Evolutionary conservation across 176 grass and related monocot species (phyloP), one percentile per base, ranked within the genome.

Genomic region (Tuctoria greenei): DNA sequence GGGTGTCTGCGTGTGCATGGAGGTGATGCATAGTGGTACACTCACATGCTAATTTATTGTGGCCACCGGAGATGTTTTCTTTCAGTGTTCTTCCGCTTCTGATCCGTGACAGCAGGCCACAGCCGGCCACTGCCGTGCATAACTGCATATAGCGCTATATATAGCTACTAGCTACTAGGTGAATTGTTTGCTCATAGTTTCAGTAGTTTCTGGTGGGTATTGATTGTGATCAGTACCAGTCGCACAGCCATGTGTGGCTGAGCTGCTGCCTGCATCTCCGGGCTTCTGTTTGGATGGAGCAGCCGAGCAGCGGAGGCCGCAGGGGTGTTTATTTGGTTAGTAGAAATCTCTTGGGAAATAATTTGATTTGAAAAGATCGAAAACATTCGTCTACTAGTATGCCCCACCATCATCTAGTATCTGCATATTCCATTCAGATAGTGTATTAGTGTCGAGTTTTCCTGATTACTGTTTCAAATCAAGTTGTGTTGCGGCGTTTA

Each of bases 41-140:
- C 62, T 80, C 76, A 80, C 69, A 85, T 42, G 23, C 35, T 10
- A 40, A 74, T 85, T 85, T 59, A 80, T 58, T 73, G 75, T 79
- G 58, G 55, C 28, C 75, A 60, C 43, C 20, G 12, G 44, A 7
- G 49, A 45, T 55, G 12, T 73, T 60, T 59, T 16, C 83, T 52
- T 68, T 61, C 76, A 35, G 16, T 3, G 25, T 17, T 42, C 57
- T 16, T 34, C 57, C 35, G 10, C 36, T 26, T 64, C 56, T n/a
- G 31, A 31, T 24, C 31, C 52, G 14, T 21, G 23, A 7, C 45
- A 37, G 23, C 28, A 39, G 72, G 51, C 6, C 34, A 7, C 45
- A 37, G 23, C 28, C 39, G 72, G 51, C 6, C 67, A 16, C n/a
- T 28, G 24, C 55, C 54, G n/a, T n/a, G n/a, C n/a, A n/a, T n/a